Percentiles rank a stretch among this genome's conserved stretches.
Conservation (phyloP, 2,329 filamentous ascomycete species). For the Venturia aucupariae region DNA sequence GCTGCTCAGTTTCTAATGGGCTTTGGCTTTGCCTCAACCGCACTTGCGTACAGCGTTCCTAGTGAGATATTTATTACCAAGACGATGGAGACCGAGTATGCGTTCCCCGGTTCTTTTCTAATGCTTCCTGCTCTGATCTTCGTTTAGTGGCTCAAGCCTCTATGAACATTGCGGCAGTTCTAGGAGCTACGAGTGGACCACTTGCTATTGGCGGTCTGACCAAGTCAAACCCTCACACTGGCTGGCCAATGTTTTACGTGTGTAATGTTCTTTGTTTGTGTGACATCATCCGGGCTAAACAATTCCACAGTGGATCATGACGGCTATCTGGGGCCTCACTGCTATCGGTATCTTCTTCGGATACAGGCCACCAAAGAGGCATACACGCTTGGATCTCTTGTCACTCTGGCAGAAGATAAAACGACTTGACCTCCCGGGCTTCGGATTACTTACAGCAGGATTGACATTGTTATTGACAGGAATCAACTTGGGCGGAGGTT, state of each 20-base stretch:
- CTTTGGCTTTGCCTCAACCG: background rate
- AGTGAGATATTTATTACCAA: background rate
- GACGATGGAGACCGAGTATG: constrained; percentile 8
- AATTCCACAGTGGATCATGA: background rate
- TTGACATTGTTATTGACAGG: background rate
- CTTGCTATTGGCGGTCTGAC: constrained; percentile 4
- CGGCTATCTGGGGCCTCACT: background rate
- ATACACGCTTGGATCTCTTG: background rate
- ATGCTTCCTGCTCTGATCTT: background rate
- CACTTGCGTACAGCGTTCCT: background rate
- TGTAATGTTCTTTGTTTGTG: background rate
- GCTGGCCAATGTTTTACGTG: constrained; percentile 3
- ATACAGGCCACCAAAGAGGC: constrained; percentile 3
- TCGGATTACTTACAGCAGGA: background rate
- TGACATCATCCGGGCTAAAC: background rate
- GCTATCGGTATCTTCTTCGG: constrained; percentile 4
- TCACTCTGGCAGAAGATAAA: background rate
- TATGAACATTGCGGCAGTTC: background rate
- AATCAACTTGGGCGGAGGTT: constrained; percentile 1
- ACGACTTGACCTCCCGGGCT: background rate
- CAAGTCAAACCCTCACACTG: background rate
- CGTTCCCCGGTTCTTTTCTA: background rate
- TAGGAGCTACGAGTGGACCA: background rate
- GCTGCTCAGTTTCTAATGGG: background rate
- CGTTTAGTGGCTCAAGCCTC: background rate